phyloP scores from a whole-genome alignment of 1,139 yeast genomes.

The Meyerozyma carpophila region DNA sequence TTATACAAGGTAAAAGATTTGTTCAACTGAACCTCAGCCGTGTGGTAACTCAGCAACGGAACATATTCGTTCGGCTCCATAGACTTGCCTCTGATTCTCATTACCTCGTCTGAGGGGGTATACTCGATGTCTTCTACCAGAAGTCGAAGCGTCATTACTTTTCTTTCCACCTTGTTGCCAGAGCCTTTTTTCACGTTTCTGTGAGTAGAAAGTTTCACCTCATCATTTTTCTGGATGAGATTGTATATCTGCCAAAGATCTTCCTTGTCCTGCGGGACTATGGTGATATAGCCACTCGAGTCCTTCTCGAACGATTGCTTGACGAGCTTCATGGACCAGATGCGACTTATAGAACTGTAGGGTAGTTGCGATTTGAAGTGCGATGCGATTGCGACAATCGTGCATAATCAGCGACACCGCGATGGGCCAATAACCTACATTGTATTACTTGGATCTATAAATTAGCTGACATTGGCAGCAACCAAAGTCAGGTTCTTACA shows the following conservation, averaged over 20 bases:
- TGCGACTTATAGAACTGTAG: too few relatives aligned
- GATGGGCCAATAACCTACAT: not conserved
- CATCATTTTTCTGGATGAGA: constrained; percentile 71
- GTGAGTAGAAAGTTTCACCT: constrained; percentile 59
- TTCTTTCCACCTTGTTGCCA: constrained; percentile 50
- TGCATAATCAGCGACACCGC: not conserved
- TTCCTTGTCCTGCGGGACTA: constrained; percentile 83
- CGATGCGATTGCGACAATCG: constrained; percentile 1
- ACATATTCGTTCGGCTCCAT: constrained; percentile 70
- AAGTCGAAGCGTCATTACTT: constrained; percentile 49
- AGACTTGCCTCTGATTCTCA: constrained; percentile 80
- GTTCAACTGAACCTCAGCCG: constrained; percentile 73
- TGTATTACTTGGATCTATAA: not conserved
- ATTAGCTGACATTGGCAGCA: constrained; percentile 68
- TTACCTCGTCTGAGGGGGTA: constrained; percentile 68
- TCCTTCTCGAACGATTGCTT: constrained; percentile 53
- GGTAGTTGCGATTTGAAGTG: too few relatives aligned
- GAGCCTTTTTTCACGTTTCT: constrained; percentile 51
- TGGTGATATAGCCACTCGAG: constrained; percentile 56
- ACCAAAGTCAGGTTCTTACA: constrained; percentile 67
- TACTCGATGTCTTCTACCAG: constrained; percentile 70
- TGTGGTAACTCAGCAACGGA: constrained; percentile 80
- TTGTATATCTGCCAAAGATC: constrained; percentile 90
- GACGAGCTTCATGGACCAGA: constrained; percentile 57
- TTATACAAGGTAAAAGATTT: constrained; percentile 67